Percentiles rank a stretch among this genome's conserved stretches.
Conservation (phyloP, 352 stramenopile species). For the Phytophthora vignae region DNA sequence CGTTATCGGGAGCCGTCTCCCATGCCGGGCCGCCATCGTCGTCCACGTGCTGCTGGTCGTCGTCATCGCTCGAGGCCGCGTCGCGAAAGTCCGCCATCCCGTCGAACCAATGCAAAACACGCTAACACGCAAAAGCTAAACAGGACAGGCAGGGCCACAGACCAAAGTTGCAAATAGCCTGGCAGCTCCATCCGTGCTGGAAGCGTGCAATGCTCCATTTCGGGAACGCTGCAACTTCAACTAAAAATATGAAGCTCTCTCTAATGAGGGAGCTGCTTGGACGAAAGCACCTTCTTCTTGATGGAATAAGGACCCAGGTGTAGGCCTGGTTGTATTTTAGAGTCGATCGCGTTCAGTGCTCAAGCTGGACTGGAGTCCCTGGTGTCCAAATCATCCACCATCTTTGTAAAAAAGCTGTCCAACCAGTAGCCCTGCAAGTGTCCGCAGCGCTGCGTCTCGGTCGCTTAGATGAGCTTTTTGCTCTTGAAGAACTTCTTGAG, state of each 20-base stretch:
- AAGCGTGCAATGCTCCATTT: slow-evolving; percentile 25
- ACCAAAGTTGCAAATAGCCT: slow-evolving; percentile 31
- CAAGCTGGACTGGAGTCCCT: slow-evolving; percentile 2
- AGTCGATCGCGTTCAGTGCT: slow-evolving; percentile 5
- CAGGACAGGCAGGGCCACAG: neutral
- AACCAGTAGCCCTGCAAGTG: too few species aligned
- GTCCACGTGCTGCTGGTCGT: slow-evolving; percentile 26
- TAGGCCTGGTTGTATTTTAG: slow-evolving; percentile 32
- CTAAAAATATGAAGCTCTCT: slow-evolving; percentile 23
- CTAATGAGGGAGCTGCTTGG: neutral
- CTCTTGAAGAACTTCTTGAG: slow-evolving; percentile 94
- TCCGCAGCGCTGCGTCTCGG: neutral
- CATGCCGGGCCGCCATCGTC: slow-evolving; percentile 24
- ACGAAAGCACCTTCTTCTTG: neutral
- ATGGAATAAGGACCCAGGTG: slow-evolving; percentile 15
- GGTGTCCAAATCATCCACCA: slow-evolving; percentile 8
- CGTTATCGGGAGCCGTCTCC: slow-evolving; percentile 41
- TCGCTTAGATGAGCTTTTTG: slow-evolving; percentile 90
- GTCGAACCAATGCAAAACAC: slow-evolving; percentile 11
- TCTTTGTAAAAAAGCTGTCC: slow-evolving; percentile 18
- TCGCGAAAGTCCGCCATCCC: slow-evolving; percentile 31
- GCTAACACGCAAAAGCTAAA: slow-evolving; percentile 1
- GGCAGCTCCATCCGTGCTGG: neutral
- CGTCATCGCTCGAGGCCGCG: slow-evolving; percentile 23
- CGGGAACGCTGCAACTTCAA: slow-evolving; percentile 30